Percentiles rank a stretch among this genome's conserved stretches.
Evolutionary conservation across 2,329 filamentous ascomycete genomes (phyloP).

Genomic region (Penicillium thymicola): DNA sequence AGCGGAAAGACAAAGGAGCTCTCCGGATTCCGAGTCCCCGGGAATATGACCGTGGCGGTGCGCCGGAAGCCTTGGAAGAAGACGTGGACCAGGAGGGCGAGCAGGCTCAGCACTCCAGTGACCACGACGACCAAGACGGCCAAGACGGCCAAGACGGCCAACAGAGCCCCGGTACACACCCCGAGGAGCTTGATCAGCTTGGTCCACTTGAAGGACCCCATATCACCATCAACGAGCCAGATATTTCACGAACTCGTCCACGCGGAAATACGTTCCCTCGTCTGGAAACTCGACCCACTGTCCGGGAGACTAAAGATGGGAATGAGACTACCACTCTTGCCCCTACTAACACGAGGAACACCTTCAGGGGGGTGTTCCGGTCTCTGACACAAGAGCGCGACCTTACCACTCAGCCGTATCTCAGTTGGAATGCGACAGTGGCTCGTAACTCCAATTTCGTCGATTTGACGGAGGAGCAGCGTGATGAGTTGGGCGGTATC

Average conservation of each 20-base stretch:
- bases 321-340: slow-evolving; percentile 25
- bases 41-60: slow-evolving; percentile 79
- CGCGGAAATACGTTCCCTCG: slow-evolving; percentile 39
- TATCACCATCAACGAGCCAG: slow-evolving; percentile 50
- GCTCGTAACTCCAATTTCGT: slow-evolving; percentile 91
- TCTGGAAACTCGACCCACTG: slow-evolving; percentile 36
- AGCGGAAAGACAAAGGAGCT: slow-evolving; percentile 70
- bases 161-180: not conserved
- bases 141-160: slow-evolving; percentile 9
- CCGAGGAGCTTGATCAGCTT: slow-evolving; percentile 23
- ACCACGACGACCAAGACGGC: slow-evolving; percentile 21
- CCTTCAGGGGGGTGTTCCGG: slow-evolving; percentile 33
- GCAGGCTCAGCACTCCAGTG: slow-evolving; percentile 21
- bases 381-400: slow-evolving; percentile 39
- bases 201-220: slow-evolving; percentile 36
- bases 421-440: slow-evolving; percentile 90
- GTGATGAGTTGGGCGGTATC: slow-evolving; percentile 92
- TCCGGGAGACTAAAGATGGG: slow-evolving; percentile 31
- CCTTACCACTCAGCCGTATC: slow-evolving; percentile 69
- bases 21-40: slow-evolving; percentile 87
- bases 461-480: slow-evolving; percentile 81
- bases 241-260: slow-evolving; percentile 34
- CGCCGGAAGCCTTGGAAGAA: slow-evolving; percentile 60
- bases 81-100: slow-evolving; percentile 38
- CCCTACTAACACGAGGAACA: slow-evolving; percentile 29